Base-by-base conservation (phyloP, 2,329 filamentous ascomycete genomes). In the Beauveria brongniartii region DNA sequence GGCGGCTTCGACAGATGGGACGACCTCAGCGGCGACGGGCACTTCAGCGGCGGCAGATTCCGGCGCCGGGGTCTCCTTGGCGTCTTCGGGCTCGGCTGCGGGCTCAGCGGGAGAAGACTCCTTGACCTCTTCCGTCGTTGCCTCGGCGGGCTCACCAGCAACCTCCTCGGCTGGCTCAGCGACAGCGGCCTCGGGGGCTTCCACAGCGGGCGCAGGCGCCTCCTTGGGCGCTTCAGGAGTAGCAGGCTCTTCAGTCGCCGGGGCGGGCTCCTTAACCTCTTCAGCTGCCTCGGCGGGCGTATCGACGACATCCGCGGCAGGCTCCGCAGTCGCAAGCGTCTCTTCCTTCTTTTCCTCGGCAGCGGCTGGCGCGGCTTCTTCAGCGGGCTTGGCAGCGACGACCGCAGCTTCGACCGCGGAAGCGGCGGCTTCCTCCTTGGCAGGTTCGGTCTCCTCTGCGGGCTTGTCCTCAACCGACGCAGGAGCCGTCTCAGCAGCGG, bases 31-130 rank as follows among this genome's bases (percentile, higher is more conserved):
- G 16, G 50, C 28, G 16, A 30, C 9, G 28, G 28, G 3, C 28
- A 30, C 28, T 30, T 10, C 28, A 30, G 28, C 28, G 10, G 30
- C 30, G 30, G 50, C 5, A 5, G 41, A 20, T 28, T 37, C 43
- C 8, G 41, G 26, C 5, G 48, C 55, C 28, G 61, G 37, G 26
- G 54, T 52, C 1, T 59, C 43, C 12, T 64, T 62, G 30, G 30
- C 55, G 28, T 54, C 61, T 9, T 52, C 52, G 7, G 60, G 55
- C 10, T 40, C 63, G 1, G 56, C 50, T 52, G 44, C 30, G 34
- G 46, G 55, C 67, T 20, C 68, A 69, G 40, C 67, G 59, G 53
- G 66, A 58, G 50, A 65, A 52, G 57, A 63, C n/a, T 54, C 58
- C 22, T 40, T 14, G 5, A 22, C 26, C 34, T 26, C 44, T 24